Percentiles rank a stretch among this genome's conserved stretches.
phyloP scores from a whole-genome alignment of 768 basidiomycete species.

The Vararia minispora region DNA sequence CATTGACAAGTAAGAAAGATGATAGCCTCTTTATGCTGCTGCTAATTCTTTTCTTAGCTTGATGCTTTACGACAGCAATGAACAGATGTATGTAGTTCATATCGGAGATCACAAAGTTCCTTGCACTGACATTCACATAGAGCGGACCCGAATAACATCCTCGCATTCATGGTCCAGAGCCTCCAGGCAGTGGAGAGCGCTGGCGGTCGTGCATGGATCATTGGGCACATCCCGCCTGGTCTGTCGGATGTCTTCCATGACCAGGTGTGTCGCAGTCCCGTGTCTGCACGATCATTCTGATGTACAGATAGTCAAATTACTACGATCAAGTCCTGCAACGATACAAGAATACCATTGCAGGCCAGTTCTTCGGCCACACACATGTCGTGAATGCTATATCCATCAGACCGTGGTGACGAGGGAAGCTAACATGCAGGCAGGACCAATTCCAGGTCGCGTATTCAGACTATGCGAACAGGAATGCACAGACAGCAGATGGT shows the following conservation, averaged over 20 bases:
- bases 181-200: constrained; percentile 49
- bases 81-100: constrained; percentile 25
- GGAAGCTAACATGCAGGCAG: no score
- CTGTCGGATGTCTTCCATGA: constrained; percentile 36
- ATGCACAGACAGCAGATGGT: constrained; percentile 32
- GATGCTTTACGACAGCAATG: constrained; percentile 48
- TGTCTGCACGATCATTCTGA: not conserved
- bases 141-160: constrained; percentile 49
- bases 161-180: constrained; percentile 41
- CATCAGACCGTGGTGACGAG: no score
- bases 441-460: constrained; percentile 54
- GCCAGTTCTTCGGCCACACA: constrained; percentile 52
- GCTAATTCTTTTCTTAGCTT: constrained; percentile 26
- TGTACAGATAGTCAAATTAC: constrained; percentile 37
- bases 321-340: constrained; percentile 52
- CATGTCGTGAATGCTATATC: constrained; percentile 27
- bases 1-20: constrained; percentile 34
- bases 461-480: constrained; percentile 37
- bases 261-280: constrained; percentile 26
- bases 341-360: constrained; percentile 47
- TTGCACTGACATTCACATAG: constrained; percentile 12
- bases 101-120: not conserved
- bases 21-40: not conserved
- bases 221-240: constrained; percentile 48
- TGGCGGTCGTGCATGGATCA: constrained; percentile 51